phyloP scores from a whole-genome alignment of 257 asterid species.

The Fraxinus excelsior region DNA sequence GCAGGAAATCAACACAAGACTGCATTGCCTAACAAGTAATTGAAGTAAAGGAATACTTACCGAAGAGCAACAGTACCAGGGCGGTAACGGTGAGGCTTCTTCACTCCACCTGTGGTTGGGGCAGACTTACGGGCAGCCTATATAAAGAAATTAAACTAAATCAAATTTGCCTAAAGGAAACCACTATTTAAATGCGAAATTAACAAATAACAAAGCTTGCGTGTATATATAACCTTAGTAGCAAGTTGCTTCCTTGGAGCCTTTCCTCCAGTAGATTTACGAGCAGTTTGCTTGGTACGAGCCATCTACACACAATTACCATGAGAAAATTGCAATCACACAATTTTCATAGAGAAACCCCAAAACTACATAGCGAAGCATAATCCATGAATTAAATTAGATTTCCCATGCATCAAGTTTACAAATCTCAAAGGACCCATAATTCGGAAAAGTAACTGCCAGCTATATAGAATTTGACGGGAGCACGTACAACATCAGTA shows the following conservation, averaged over 20 bases:
- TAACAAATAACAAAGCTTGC: neutral
- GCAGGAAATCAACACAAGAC: neutral
- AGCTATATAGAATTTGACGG: too few relatives aligned
- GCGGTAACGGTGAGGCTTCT: constrained; percentile 79
- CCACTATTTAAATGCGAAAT: neutral
- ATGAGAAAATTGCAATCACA: neutral
- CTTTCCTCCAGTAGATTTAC: constrained; percentile 80
- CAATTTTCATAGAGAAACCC: neutral
- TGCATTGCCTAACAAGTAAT: neutral
- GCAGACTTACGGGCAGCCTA: constrained; percentile 88
- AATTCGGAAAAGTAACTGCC: too few relatives aligned
- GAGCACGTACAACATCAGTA: neutral
- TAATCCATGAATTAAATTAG: neutral
- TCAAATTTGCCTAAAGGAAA: neutral
- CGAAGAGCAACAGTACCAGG: constrained; percentile 86
- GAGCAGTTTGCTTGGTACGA: constrained; percentile 83
- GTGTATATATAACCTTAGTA: too few relatives aligned
- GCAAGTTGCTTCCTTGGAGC: constrained; percentile 83
- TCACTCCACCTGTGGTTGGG: constrained; percentile 80
- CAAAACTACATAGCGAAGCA: neutral
- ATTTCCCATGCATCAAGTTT: neutral
- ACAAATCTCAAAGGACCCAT: too few relatives aligned
- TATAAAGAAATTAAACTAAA: neutral
- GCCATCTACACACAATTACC: constrained; percentile 51
- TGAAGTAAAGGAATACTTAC: constrained; percentile 27